Evolutionary conservation across 2,329 filamentous ascomycete species (phyloP), one percentile per base, ranked within the genome.

Genomic region (Spiromastix sp.): DNA sequence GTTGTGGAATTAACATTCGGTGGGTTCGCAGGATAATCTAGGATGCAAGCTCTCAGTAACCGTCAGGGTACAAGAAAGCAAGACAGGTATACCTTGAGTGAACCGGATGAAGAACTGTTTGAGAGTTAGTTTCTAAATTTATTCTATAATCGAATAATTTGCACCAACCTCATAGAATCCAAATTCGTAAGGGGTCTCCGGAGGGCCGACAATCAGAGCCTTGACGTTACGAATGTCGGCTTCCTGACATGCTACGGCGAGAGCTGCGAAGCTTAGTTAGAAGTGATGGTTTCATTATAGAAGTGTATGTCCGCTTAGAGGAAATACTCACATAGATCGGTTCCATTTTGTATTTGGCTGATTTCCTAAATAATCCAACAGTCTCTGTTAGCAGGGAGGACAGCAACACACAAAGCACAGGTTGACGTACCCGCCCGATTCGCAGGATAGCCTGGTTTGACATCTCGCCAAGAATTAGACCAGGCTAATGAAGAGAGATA

Each of bases 131-230:
- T 27, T n/a, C 27, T 41, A 37, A 18, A 9, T 9, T 10, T 5
- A 9, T 2, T 22, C 38, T 4, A n/a, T 7, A 29, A 26, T 29
- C 12, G 18, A 37, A 25, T 27, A 12, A 15, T 38, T n/a, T 16
- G 30, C 17, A 28, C 68, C 40, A 57, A 91, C 86, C 71, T 96
- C 86, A 54, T 93, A 96, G 63, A 95, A 95, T 3, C 91, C 91
- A 54, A 93, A 95, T 59, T 95, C 87, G 59, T 98, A 98, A 0
- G 89, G 87, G 1, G 87, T 93, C 48, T 91, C 87, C 45, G 89
- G 85, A 16, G 91, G 89, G 0, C 91, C 91, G 46, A 96, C 77
- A 50, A 96, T 89, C 44, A 96, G 61, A 32, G 87, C 85, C 54
- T 78, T 81, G 32, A 96, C 80, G 55, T 85, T 81, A 37, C 87